Evolutionary conservation across 805 yeast genomes (phyloP), one percentile per base, ranked within the genome.

Genomic region (Wickerhamomyces chambardii): DNA sequence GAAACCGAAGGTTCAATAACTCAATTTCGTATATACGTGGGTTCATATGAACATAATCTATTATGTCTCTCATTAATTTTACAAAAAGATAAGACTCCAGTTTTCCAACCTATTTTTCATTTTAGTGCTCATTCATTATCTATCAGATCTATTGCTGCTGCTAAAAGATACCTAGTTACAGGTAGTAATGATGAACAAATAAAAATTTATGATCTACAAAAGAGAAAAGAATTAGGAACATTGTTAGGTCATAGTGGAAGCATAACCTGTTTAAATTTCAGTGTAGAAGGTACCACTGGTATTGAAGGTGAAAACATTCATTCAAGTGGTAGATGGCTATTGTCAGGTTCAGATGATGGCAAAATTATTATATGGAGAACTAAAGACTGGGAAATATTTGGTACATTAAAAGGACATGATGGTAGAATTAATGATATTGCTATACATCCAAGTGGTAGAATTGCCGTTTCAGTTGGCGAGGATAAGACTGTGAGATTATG

Each of bases 161-260:
- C 92, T 21, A 81, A 75, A 48, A 67, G 96, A 50, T 87, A 86
- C 53, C 63, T 92, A 29, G 97, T 87, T 4, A 83, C 95, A 3
- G 98, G 97, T 4, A 79, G 95, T 4, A 90, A 90, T 54, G 98
- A 92, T 55, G 97, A 92, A 56, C 95, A 85, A 54, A 87, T 92
- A 39, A 77, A 95, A 47, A 84, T 92, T 15, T 92, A 92, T 55
- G 98, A 92, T 61, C 64, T 92, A 42, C 96, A 87, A 51, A 86
- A 84, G 53, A 74, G 98, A 51, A 86, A 86, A 49, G 98, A 92
- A 57, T 66, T 92, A 39, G 98, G 98, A 10, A 85, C 94, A 2
- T 61, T 92, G 37, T 63, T 90, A 50, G 83, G 85, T 33, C 98
- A 92, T 51, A 78, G 79, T 45, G 98, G 98, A 3, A 78, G 95